Evolutionary conservation across 1,284 basidiomycete genomes (phyloP), one percentile per base, ranked within the genome.

Genomic region (Irpex lacteus): DNA sequence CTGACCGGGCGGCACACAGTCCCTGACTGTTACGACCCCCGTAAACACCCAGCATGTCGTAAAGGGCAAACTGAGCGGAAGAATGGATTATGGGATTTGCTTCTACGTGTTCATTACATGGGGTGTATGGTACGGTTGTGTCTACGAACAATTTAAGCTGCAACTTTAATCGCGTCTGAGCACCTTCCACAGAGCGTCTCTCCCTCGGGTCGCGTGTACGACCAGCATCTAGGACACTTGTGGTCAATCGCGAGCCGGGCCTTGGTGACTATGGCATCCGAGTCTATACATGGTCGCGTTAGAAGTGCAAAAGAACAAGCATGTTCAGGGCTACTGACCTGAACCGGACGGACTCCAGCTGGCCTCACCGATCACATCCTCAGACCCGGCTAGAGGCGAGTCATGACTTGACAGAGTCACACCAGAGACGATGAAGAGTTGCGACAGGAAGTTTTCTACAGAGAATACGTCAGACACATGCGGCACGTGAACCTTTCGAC

Each of bases 141-240:
- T 52, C 19, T n/a, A n/a, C 50, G 19, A 52, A 13, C 44, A 11
- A 37, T 53, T 59, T 62, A 61, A 13, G 26, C 26, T 9, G 65
- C 11, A 9, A 44, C 40, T 5, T 9, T 59, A 15, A 76, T 65
- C 60, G 73, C 75, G n/a, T 66, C 66, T 15, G 73, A 64, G 65
- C 92, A 94, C 66, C 92, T 80, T 6, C 66, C 63, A 75, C 92
- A 94, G n/a, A 92, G 73, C 5, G 71, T 69, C 11, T 86, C 80
- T 13, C 78, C 74, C 37, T 76, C 71, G 4, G 73, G 69, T 4
- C 85, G 79, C 0, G 85, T 86, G 71, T 83, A 88, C 5, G 85
- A 87, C 92, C 93, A 94, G 74, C 93, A 95, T 15, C 92, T 81
- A 2, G 90, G 89, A 72, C 93, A 94, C 72, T 94, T 92, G 11